Evolutionary conservation across 1,139 yeast species (phyloP), one percentile per base, ranked within the genome.

Genomic region (Yamadazyma jaroonii): DNA sequence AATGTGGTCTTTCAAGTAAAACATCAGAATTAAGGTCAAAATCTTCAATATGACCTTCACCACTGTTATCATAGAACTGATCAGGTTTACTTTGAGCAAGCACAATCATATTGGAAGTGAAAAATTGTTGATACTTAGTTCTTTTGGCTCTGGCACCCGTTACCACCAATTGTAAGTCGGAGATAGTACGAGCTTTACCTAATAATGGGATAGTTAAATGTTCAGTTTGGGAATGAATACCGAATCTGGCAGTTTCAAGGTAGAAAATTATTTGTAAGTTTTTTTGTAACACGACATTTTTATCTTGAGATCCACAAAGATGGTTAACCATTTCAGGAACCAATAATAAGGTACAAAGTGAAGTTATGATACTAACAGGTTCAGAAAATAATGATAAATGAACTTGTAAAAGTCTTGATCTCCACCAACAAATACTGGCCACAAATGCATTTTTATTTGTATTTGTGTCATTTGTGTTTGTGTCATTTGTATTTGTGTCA

Each of bases 81-180:
- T 27, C n/a, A 1, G 12, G 24, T 12, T 32, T 35, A 45, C 84
- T 78, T 47, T 77, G 77, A 1, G 97, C 97, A 26, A 90, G 63
- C 23, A 89, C 77, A n/a, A 90, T 75, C 46, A 92, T 73, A 33
- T 88, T 79, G 0, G 96, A 76, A 11, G 85, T 77, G 20, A 81
- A 79, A 34, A 70, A 74, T 32, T 72, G 74, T 61, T 92, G 99
- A 55, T 67, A 86, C 57, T 86, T 87, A 3, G 98, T 90, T 56
- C 94, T 73, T 54, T 83, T 85, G 5, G 96, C 97, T 49, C 81
- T 79, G 35, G 92, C 87, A 46, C 98, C 98, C 1, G 97, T 84
- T 34, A 90, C 62, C 1, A 83, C 74, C 44, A 84, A 74, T 30
- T 73, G 65, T 34, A 94, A 69, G 1, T 79, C 76, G 0, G 95